Evolutionary conservation across 179 eudicot genomes (phyloP), one percentile per base, ranked within the genome.

Genomic region (Nepenthes alata): DNA sequence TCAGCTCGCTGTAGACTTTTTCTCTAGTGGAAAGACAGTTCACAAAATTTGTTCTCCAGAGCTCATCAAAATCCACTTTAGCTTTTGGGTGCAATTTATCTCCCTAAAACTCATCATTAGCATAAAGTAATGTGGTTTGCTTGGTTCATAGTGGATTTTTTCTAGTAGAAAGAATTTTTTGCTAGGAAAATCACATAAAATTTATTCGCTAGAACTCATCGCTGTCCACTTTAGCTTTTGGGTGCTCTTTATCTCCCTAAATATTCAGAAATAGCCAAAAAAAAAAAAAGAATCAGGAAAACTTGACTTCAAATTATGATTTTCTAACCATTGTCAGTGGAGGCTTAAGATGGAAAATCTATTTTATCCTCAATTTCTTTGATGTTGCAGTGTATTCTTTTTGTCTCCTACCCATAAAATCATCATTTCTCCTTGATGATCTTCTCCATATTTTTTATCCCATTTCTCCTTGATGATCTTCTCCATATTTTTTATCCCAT

Each of bases 391-490:
- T 25, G 25, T 0, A 0, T 11, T 50, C n/a, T 0, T 11, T 50
- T 3, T 50, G 1, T 50, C 11, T 6, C 4, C 5, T 50, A 11
- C 1, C 5, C 8, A 47, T 11, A 47, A 8, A 47, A 47, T 6
- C 50, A 53, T 5, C 37, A 15, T 13, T 53, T 34, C 36, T 63
- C 8, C 57, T 57, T 64, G 47, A 59, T 61, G 4, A 10, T 62
- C 25, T 71, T 44, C 37, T 58, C 3, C 50, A 51, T 4, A 39
- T 67, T 44, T 65, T 14, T 14, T 55, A 60, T 62, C 35, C 15
- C 37, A 15, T n/a, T 52, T 34, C 36, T 63, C 8, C 56, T 57
- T 64, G 47, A 59, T 61, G 4, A 10, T 62, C 25, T 71, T 44
- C 37, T 58, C 3, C 50, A 51, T 4, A 39, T 67, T 44, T 65